phyloP scores from a whole-genome alignment of 352 stramenopile species.

The Blastocystis sp. region DNA sequence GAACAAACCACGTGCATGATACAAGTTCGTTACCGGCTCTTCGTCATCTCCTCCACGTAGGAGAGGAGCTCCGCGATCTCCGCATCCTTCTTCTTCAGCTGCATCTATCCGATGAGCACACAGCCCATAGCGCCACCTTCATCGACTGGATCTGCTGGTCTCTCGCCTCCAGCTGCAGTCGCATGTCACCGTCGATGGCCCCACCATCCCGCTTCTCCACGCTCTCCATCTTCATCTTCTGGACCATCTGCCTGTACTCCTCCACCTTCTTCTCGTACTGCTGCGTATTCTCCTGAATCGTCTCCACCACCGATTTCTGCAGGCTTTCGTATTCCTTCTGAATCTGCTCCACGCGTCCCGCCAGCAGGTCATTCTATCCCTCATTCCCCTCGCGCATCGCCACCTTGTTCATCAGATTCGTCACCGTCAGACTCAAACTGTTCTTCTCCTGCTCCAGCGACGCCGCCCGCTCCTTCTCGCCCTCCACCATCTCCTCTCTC shows the following conservation, averaged over 20 bases:
- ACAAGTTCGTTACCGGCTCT: background rate
- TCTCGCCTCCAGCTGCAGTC: background rate
- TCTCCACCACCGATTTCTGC: background rate
- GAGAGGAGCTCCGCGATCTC: constrained; percentile 21
- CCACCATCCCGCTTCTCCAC: background rate
- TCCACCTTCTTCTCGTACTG: constrained; percentile 13
- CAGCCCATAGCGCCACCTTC: background rate
- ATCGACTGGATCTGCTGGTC: constrained; percentile 17
- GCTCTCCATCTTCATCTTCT: constrained; percentile 1
- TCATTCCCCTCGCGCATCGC: background rate
- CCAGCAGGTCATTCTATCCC: constrained; percentile 14
- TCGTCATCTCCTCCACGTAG: constrained; percentile 8
- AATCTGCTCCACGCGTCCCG: background rate
- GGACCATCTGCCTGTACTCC: background rate
- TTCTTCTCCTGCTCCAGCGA: background rate
- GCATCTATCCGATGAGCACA: background rate
- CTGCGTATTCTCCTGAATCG: background rate
- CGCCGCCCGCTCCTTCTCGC: background rate
- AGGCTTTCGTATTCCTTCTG: constrained; percentile 8
- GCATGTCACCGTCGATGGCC: background rate
- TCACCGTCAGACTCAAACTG: constrained; percentile 1
- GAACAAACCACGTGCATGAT: background rate
- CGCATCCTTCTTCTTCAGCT: background rate
- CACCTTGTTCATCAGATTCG: constrained; percentile 20
- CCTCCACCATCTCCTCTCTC: background rate